A percentile compares a stretch with the other conserved stretches of the same genome.
These are phyloP conservation scores for Termitomyces eurrhizus DNA, from an alignment of 768 basidiomycete species.

Conservation along the genomic window DNA sequence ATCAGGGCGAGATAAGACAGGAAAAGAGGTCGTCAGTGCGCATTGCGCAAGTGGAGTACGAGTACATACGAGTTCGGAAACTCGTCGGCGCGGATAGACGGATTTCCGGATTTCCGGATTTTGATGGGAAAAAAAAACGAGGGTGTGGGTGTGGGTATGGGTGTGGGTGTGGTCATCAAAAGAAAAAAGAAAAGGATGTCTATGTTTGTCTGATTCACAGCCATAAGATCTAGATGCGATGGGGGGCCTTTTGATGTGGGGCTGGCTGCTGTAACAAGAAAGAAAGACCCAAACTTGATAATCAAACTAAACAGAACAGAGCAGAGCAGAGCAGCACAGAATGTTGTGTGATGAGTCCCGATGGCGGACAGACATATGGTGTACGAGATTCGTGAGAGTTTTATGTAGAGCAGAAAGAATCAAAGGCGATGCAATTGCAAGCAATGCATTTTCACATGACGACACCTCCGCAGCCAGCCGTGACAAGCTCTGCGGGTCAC, in stretches of 20 bases:
- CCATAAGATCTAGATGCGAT: background rate
- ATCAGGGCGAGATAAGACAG: background rate
- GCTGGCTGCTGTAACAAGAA: background rate
- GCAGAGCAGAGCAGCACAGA: background rate
- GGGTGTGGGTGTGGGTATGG: background rate
- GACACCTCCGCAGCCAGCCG: background rate
- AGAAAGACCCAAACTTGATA: background rate
- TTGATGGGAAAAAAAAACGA: background rate
- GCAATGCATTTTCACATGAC: background rate
- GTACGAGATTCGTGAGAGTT: background rate
- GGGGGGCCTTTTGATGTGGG: too few species aligned
- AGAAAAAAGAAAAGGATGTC: too few species aligned
- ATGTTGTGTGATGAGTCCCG: background rate
- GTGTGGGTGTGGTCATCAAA: background rate
- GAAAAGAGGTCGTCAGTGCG: too few species aligned
- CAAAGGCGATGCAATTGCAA: background rate
- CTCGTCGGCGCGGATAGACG: background rate
- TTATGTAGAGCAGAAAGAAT: background rate
- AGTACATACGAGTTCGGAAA: background rate
- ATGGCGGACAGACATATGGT: background rate
- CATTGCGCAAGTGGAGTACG: background rate
- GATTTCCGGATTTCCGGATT: background rate
- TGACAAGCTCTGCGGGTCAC: slow-evolving; percentile 22
- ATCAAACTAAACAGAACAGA: background rate
- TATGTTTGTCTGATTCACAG: background rate